Evolutionary conservation across 139 green algal species (phyloP), one percentile per base, ranked within the genome.

Genomic region (Tetratostichococcus sp.): DNA sequence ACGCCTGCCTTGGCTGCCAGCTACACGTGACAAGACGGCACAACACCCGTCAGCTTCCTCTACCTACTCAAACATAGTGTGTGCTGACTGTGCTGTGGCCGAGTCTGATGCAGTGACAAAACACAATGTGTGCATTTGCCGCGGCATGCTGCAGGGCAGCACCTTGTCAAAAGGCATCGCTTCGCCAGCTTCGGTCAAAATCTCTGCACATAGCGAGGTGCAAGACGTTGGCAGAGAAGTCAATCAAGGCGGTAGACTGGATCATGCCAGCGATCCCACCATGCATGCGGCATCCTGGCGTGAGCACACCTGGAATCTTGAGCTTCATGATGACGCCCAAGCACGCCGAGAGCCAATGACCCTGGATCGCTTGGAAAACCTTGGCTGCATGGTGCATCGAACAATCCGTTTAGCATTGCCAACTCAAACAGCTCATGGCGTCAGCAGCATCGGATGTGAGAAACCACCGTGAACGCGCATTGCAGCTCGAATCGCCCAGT

Each of bases 311-410:
- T 62, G 77, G 71, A 22, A 82, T 71, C 33, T 67, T 43, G 1
- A 82, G 67, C 23, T 82, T 68, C 43, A 82, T 71, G 25, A 82
- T 31, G 21, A 82, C 77, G 32, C 77, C 71, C 11, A 82, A 62
- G 31, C 71, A 82, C 1, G 71, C 70, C 22, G 43, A 77, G 43
- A 82, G 73, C 77, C 77, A 82, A 4, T 82, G 77, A 4, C 77
- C 77, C 42, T 82, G 71, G 4, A 82, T 77, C 6, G 77, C 77
- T 34, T 77, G 65, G 23, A 68, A 82, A 0, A 82, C 67, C 23
- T 66, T 73, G 26, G 71, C 77, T 82, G 71, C 71, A 75, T 4
- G 11, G 8, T 17, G 17, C 22, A 11, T 30, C 4, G 58, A n/a
- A 25, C 58, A 66, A 14, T 22, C n/a, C 8, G 39, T 50, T 50